phyloP scores from a whole-genome alignment of 768 basidiomycete species.

The Mrakia hoshinonis region DNA sequence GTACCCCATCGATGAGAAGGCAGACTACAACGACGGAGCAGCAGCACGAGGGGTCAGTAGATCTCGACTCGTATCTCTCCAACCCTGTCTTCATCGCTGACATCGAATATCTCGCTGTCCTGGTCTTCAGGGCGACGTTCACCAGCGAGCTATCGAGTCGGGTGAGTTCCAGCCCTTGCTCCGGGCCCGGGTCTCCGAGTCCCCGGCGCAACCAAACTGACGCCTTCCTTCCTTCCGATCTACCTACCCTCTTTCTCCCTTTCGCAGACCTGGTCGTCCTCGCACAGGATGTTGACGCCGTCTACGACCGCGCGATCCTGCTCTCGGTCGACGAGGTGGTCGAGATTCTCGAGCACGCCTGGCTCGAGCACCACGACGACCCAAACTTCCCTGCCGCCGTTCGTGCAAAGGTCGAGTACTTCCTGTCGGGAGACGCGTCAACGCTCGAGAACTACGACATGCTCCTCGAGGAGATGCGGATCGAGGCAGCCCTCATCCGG shows the following conservation, averaged over 20 bases:
- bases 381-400: background rate
- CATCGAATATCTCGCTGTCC: background rate
- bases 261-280: conserved; percentile 25
- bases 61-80: background rate
- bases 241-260: background rate
- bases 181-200: background rate
- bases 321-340: conserved; percentile 8
- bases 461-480: conserved; percentile 29
- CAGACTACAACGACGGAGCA: background rate
- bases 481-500: conserved; percentile 37
- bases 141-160: background rate
- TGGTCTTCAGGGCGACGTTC: background rate
- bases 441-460: conserved; percentile 26
- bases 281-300: conserved; percentile 24
- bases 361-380: conserved; percentile 8
- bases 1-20: background rate
- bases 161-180: background rate
- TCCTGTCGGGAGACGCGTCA: conserved; percentile 21
- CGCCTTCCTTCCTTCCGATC: background rate
- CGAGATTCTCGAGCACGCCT: conserved; percentile 25
- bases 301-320: conserved; percentile 23
- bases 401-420: conserved; percentile 26
- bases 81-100: background rate
- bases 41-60: background rate
- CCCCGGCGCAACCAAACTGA: background rate